Percentiles rank a stretch among this genome's conserved stretches.
These are phyloP conservation scores for Scheffersomyces coipomensis DNA, from an alignment of 805 yeast genomes.

Conservation along the genomic window DNA sequence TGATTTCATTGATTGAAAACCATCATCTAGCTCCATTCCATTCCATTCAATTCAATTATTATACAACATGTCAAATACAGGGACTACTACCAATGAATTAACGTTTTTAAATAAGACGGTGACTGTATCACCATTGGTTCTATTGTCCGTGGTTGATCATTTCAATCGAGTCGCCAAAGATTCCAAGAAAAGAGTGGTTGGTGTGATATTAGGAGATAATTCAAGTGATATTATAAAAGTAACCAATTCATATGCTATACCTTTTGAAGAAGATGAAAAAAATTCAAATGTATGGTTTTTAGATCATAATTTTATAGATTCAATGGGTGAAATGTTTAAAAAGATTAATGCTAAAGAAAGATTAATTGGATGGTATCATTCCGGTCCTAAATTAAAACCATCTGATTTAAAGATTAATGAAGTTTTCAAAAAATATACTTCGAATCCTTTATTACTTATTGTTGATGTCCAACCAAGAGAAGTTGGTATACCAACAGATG, in stretches of 20 bases:
- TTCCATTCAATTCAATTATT: constrained; percentile 8
- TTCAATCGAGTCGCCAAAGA: constrained; percentile 80
- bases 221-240: constrained; percentile 60
- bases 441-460: constrained; percentile 79
- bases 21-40: background rate
- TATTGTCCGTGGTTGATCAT: constrained; percentile 93
- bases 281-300: constrained; percentile 93
- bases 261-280: constrained; percentile 95
- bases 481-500: constrained; percentile 94
- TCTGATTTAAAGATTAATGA: constrained; percentile 92
- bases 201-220: constrained; percentile 87
- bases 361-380: constrained; percentile 98
- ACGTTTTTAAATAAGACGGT: constrained; percentile 55
- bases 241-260: constrained; percentile 93
- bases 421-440: constrained; percentile 74
- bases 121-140: constrained; percentile 92
- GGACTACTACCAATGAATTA: constrained; percentile 30
- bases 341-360: constrained; percentile 97
- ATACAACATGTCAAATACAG: constrained; percentile 19
- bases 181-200: constrained; percentile 80
- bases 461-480: constrained; percentile 85
- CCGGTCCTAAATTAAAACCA: constrained; percentile 88
- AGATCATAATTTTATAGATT: constrained; percentile 93
- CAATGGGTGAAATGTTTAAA: constrained; percentile 97
- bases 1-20: too few relatives aligned